Percentiles rank a stretch among this genome's conserved stretches.
Evolutionary conservation across 2,329 filamentous ascomycete genomes (phyloP).

Genomic region (Colletotrichum sp.): DNA sequence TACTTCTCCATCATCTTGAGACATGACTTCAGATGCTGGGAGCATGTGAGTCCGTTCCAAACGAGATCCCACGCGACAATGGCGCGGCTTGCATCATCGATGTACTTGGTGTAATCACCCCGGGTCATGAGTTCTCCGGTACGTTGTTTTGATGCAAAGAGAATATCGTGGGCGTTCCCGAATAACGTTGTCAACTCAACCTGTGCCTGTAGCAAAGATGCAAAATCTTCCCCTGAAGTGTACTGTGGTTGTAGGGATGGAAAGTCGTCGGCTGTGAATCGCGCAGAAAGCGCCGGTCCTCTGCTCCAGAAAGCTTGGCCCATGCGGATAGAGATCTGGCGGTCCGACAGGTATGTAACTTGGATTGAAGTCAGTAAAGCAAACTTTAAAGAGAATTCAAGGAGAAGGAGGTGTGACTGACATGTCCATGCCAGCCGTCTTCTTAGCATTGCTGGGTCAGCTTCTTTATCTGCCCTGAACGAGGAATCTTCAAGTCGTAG

Average conservation of each 20-base stretch:
- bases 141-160: slow-evolving; percentile 18
- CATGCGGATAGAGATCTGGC: slow-evolving; percentile 72
- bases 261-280: slow-evolving; percentile 69
- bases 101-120: slow-evolving; percentile 19
- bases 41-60: slow-evolving; percentile 42
- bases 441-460: slow-evolving; percentile 29
- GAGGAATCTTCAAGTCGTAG: slow-evolving; percentile 61
- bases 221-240: slow-evolving; percentile 68
- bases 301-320: slow-evolving; percentile 77
- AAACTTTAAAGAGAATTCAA: accelerated
- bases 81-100: slow-evolving; percentile 9
- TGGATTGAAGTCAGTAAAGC: neutral
- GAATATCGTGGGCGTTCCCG: slow-evolving; percentile 21
- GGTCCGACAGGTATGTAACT: slow-evolving; percentile 43
- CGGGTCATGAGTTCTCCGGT: slow-evolving; percentile 11
- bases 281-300: slow-evolving; percentile 70
- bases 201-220: slow-evolving; percentile 72
- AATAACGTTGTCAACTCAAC: slow-evolving; percentile 70
- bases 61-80: neutral
- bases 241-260: slow-evolving; percentile 65
- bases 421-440: slow-evolving; percentile 72
- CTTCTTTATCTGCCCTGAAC: neutral
- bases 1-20: slow-evolving; percentile 75
- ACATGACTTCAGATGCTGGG: slow-evolving; percentile 68
- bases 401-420: slow-evolving; percentile 9